Evolutionary conservation across 2,329 filamentous ascomycete genomes (phyloP), one percentile per base, ranked within the genome.

Genomic region (Biscogniauxia mediterranea): DNA sequence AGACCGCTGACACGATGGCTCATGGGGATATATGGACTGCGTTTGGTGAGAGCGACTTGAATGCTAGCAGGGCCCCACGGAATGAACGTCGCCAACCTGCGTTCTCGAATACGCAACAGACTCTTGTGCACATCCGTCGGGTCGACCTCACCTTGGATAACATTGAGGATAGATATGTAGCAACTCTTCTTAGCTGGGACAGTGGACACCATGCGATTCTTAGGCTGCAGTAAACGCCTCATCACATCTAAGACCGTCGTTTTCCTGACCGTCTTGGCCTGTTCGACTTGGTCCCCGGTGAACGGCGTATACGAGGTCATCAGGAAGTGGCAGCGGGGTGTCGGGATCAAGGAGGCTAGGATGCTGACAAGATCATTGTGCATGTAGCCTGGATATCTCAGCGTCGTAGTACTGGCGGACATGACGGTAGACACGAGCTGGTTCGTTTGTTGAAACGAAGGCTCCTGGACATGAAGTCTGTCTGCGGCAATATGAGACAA

Each of bases 221-320:
- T 99, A 49, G 95, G 95, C 78, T 99, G 96, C 61, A 99, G 81
- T 23, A 99, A 81, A 62, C 95, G 86, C 60, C 95, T 88, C 95
- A 99, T 99, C 64, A 99, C 96, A 75, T 99, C 95, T 50, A 99
- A 79, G 8, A 99, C 95, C 0, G 95, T 99, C 2, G 96, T 99
- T 79, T 98, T 99, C 64, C 96, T 91, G 38, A 99, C 93, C 1
- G 94, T 97, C 82, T 97, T 97, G 59, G 94, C 95, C 76, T 97
- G 92, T 73, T 97, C 94, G 59, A 99, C 91, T 73, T 95, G 95
- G 74, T 97, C 92, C 63, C 93, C 92, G 0, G 95, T 98, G 73
- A 99, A 99, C 5, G 95, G 95, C 0, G 95, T 99, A 80, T 99
- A 99, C 52, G 94, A 92, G 5, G 95, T 99, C 88, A 97, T 96